phyloP scores from a whole-genome alignment of 805 yeast genomes.

The Hanseniaspora thailandica region DNA sequence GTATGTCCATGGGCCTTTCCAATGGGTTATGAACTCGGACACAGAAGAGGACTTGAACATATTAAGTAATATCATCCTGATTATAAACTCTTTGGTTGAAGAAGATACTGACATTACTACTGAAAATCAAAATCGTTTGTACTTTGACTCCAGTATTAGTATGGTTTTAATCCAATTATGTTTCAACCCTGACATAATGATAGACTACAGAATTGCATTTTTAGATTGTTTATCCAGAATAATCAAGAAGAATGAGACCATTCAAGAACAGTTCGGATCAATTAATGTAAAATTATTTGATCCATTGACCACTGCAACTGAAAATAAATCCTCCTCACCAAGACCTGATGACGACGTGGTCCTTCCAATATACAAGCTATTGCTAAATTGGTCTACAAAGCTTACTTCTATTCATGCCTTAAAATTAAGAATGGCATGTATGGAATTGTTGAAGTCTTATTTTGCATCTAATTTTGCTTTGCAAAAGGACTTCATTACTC shows the following conservation, averaged over 20 bases:
- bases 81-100: constrained; percentile 57
- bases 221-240: constrained; percentile 67
- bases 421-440: constrained; percentile 66
- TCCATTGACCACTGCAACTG: constrained; percentile 31
- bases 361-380: constrained; percentile 61
- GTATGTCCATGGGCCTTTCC: constrained; percentile 39
- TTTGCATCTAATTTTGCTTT: constrained; percentile 53
- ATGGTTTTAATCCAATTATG: constrained; percentile 56
- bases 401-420: constrained; percentile 76
- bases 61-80: constrained; percentile 54
- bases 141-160: constrained; percentile 45
- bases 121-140: constrained; percentile 50
- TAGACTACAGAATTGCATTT: constrained; percentile 53
- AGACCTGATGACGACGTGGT: constrained; percentile 16
- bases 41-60: constrained; percentile 39
- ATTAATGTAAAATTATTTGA: constrained; percentile 90
- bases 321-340: neutral
- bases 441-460: constrained; percentile 53
- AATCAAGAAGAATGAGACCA: constrained; percentile 50
- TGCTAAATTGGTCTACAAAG: constrained; percentile 71
- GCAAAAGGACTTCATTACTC: constrained; percentile 48
- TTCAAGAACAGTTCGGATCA: constrained; percentile 61
- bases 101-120: constrained; percentile 59
- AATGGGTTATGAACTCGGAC: neutral
- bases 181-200: constrained; percentile 55